Percentiles rank a stretch among this genome's conserved stretches.
Evolutionary conservation across 2,329 filamentous ascomycete species (phyloP).

Genomic region (Cordyceps farinosa): DNA sequence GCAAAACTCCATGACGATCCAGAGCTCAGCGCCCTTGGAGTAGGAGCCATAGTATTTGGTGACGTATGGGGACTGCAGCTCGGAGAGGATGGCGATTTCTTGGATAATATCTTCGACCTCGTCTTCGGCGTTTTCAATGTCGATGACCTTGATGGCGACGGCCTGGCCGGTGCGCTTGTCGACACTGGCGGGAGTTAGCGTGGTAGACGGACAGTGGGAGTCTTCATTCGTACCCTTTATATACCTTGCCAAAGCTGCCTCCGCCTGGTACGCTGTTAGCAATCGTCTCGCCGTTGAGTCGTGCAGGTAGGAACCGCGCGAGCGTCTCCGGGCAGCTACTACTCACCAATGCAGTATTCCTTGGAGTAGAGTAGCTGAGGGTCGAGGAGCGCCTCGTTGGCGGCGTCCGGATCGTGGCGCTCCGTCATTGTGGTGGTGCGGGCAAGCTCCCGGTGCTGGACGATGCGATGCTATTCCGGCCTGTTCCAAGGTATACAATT

Average conservation of each 20-base stretch:
- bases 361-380: slow-evolving; percentile 92
- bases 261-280: slow-evolving; percentile 57
- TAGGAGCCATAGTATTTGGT: slow-evolving; percentile 98
- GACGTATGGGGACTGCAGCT: slow-evolving; percentile 92
- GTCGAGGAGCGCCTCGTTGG: slow-evolving; percentile 60
- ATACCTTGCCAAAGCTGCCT: slow-evolving; percentile 97
- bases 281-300: not conserved
- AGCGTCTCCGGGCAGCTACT: not conserved
- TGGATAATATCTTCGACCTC: slow-evolving; percentile 99
- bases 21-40: slow-evolving; percentile 90
- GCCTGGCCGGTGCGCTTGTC: slow-evolving; percentile 90
- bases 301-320: not conserved
- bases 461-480: not conserved
- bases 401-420: slow-evolving; percentile 43
- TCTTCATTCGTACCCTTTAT: slow-evolving; percentile 70
- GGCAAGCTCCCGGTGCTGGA: slow-evolving; percentile 10
- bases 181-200: slow-evolving; percentile 54
- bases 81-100: slow-evolving; percentile 95
- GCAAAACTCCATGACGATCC: slow-evolving; percentile 99
- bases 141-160: slow-evolving; percentile 97
- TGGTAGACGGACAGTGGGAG: not conserved
- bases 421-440: slow-evolving; percentile 42
- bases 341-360: slow-evolving; percentile 78
- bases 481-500: not conserved
- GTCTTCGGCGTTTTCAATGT: slow-evolving; percentile 98